Conservation (phyloP, 225 moss, liverwort and hornwort genomes). For the Physcomitrellopsis africana region DNA sequence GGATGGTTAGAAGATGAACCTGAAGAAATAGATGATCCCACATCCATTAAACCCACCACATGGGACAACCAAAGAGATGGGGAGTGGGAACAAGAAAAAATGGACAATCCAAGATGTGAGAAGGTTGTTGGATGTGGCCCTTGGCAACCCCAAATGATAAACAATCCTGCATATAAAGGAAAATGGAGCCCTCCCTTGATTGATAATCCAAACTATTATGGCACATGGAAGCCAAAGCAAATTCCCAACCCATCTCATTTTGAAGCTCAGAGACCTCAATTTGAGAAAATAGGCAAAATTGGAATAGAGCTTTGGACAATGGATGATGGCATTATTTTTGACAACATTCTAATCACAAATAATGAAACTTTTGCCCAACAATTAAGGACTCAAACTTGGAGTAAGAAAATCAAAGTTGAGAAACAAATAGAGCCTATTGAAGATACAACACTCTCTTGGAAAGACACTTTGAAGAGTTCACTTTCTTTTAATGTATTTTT, state of each 20-base stretch:
- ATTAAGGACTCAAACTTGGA: conserved; percentile 63
- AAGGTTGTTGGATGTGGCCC: conserved; percentile 68
- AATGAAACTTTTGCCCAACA: conserved; percentile 63
- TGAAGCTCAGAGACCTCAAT: conserved; percentile 45
- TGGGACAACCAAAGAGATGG: conserved; percentile 86
- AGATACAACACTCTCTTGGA: conserved; percentile 8
- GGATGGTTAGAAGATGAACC: conserved; percentile 85
- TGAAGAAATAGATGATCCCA: conserved; percentile 65
- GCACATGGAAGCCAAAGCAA: conserved; percentile 65
- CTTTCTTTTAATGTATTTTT: conserved; percentile 34
- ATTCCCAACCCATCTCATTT: conserved; percentile 71
- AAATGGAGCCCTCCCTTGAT: conserved; percentile 72
- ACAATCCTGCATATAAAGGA: conserved; percentile 70
- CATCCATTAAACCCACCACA: conserved; percentile 57
- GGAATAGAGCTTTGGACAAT: conserved; percentile 96
- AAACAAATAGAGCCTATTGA: conserved; percentile 38
- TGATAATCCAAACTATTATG: conserved; percentile 70
- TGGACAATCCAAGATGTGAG: conserved; percentile 70
- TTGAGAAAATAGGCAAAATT: conserved; percentile 72
- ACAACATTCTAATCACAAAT: conserved; percentile 71
- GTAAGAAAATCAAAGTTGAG: conserved; percentile 59
- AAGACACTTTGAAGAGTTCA: neutral
- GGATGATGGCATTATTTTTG: conserved; percentile 81
- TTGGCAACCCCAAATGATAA: conserved; percentile 63
- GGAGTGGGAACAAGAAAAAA: conserved; percentile 71